A percentile compares a stretch with the other conserved stretches of the same genome.
Conservation (phyloP, 2,329 filamentous ascomycete genomes). For the Fusarium sp. region DNA sequence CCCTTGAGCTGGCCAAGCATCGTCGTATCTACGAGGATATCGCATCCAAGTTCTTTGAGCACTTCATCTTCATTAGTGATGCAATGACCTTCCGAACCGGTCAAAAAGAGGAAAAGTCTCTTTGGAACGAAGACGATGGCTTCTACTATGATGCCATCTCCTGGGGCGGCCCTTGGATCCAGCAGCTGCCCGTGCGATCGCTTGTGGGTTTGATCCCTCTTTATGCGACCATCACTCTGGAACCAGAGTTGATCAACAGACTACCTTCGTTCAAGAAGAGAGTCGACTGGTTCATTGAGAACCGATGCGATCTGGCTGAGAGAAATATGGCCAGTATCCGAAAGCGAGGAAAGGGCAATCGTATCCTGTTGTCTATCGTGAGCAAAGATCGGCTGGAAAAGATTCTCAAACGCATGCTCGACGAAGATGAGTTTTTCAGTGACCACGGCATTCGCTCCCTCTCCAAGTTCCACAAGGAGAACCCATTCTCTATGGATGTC, state of each 20-base stretch:
- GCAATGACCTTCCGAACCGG: slow-evolving; percentile 89
- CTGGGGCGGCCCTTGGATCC: slow-evolving; percentile 92
- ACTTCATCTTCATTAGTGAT: slow-evolving; percentile 97
- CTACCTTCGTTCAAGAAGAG: slow-evolving; percentile 94
- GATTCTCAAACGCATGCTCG: slow-evolving; percentile 91
- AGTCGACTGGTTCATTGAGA: slow-evolving; percentile 93
- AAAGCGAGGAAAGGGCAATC: slow-evolving; percentile 89
- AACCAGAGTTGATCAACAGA: slow-evolving; percentile 92
- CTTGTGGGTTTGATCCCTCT: slow-evolving; percentile 94
- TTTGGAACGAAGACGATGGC: slow-evolving; percentile 96
- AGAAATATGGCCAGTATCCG: slow-evolving; percentile 95
- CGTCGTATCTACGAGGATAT: slow-evolving; percentile 96
- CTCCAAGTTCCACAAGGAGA: slow-evolving; percentile 89
- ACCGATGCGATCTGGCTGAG: slow-evolving; percentile 87
- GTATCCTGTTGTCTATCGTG: slow-evolving; percentile 88
- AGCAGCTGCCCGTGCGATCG: slow-evolving; percentile 91
- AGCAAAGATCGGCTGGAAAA: slow-evolving; percentile 92
- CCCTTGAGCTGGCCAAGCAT: slow-evolving; percentile 94
- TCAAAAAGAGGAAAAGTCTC: slow-evolving; percentile 78
- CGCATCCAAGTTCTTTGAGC: slow-evolving; percentile 98
- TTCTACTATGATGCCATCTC: slow-evolving; percentile 99
- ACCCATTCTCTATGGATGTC: slow-evolving; percentile 95
- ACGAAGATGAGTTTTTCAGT: slow-evolving; percentile 92
- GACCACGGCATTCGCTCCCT: slow-evolving; percentile 91
- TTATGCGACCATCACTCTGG: slow-evolving; percentile 90